These are phyloP conservation scores for Russula sp. DNA, from an alignment of 768 basidiomycete genomes.

Conservation along the genomic window DNA sequence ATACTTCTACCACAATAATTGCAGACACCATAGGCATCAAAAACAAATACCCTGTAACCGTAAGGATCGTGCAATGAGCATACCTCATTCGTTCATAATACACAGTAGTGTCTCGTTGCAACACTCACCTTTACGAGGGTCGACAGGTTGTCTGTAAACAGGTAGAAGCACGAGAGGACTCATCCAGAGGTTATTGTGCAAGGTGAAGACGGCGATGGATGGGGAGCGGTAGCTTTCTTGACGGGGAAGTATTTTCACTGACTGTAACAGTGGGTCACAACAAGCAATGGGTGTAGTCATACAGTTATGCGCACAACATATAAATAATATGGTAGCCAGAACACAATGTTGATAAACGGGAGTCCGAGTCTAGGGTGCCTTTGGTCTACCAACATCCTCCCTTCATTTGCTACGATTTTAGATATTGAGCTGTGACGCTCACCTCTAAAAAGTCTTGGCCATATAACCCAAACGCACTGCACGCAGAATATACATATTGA, in stretches of 20 bases:
- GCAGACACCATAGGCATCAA: fast-evolving
- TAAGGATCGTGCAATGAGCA: neutral
- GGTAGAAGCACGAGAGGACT: neutral
- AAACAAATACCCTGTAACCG: neutral
- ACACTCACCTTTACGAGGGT: neutral
- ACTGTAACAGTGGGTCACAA: neutral
- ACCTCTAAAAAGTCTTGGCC: neutral
- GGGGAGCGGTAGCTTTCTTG: neutral
- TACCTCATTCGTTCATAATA: neutral
- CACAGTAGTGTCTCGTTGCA: neutral
- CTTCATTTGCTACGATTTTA: neutral
- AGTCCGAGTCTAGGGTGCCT: too few relatives aligned
- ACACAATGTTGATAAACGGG: neutral
- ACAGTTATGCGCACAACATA: neutral
- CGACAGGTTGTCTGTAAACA: neutral
- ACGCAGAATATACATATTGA: neutral
- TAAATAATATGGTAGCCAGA: neutral
- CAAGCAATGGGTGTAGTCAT: neutral
- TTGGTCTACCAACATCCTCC: neutral
- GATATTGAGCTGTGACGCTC: neutral
- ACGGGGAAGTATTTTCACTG: neutral
- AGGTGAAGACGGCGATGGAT: neutral
- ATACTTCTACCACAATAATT: neutral
- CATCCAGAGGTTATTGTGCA: neutral
- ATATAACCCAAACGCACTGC: neutral